Percentiles rank a stretch among this genome's conserved stretches.
Evolutionary conservation across 768 basidiomycete genomes (phyloP).

Genomic region (Phylloporus scabripes): DNA sequence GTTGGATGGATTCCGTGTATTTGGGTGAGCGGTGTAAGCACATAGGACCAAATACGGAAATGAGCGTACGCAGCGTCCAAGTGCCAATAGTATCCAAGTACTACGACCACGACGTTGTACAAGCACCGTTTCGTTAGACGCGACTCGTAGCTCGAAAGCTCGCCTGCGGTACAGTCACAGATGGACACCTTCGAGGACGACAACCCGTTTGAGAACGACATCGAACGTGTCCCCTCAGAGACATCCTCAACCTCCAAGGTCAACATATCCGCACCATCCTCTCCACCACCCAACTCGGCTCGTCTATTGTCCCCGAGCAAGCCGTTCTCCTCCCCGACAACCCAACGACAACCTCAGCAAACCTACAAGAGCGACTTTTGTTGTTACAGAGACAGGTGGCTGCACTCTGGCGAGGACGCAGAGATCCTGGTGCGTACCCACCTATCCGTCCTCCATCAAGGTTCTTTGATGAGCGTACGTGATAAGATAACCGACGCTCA

Average conservation of each 20-base stretch:
- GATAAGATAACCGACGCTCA: constrained; percentile 88
- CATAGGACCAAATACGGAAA: constrained; percentile 27
- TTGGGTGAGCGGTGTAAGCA: constrained; percentile 46
- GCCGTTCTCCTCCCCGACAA: constrained; percentile 50
- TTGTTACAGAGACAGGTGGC: constrained; percentile 65
- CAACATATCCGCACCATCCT: constrained; percentile 47
- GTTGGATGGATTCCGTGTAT: constrained; percentile 50
- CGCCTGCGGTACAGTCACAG: neutral
- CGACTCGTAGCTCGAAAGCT: neutral
- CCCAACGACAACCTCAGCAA: constrained; percentile 47
- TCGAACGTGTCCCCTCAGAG: constrained; percentile 32
- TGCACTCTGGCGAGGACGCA: constrained; percentile 78
- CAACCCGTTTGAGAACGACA: constrained; percentile 56
- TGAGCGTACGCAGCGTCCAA: constrained; percentile 5
- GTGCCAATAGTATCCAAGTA: neutral
- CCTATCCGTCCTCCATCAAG: neutral
- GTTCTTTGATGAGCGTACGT: constrained; percentile 8
- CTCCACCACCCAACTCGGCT: constrained; percentile 43
- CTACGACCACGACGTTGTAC: neutral
- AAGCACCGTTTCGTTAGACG: neutral
- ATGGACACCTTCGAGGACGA: constrained; percentile 53
- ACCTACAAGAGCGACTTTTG: constrained; percentile 75
- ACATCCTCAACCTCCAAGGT: constrained; percentile 34
- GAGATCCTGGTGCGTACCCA: constrained; percentile 63
- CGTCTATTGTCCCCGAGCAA: constrained; percentile 45